These are phyloP conservation scores for Boletus rubroflammeus DNA, from an alignment of 768 basidiomycete species.

Conservation along the genomic window DNA sequence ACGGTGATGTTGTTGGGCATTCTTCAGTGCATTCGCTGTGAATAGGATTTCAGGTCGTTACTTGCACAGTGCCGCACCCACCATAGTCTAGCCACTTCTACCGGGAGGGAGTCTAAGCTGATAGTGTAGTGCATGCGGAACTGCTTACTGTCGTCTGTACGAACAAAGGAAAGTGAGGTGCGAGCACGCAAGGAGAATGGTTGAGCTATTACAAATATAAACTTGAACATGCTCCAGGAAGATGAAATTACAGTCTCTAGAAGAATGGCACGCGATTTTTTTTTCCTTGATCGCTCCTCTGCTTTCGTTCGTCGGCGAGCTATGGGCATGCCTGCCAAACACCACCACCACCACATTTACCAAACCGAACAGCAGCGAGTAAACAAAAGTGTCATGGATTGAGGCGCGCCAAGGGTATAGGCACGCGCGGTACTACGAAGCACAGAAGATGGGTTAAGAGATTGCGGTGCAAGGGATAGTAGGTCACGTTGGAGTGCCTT, in stretches of 20 bases:
- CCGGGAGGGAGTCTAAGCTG: too few species aligned
- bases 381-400: slow-evolving; percentile 27
- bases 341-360: neutral
- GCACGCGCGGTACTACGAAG: slow-evolving; percentile 52
- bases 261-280: neutral
- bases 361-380: neutral
- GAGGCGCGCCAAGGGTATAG: slow-evolving; percentile 61
- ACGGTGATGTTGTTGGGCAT: neutral
- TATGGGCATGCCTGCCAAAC: neutral
- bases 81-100: too few species aligned
- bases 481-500: slow-evolving; percentile 64
- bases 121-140: too few species aligned
- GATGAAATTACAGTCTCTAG: neutral
- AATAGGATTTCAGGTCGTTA: neutral
- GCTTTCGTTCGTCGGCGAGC: neutral
- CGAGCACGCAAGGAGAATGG: neutral
- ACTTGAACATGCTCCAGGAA: too few species aligned
- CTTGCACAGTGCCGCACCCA: too few species aligned
- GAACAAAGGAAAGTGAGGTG: neutral
- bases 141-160: too few species aligned
- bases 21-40: neutral
- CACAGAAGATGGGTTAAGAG: slow-evolving; percentile 39
- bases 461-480: slow-evolving; percentile 58
- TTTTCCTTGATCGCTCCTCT: neutral
- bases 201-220: neutral